Evolutionary conservation across 371 early-diverging fungal species (phyloP), one percentile per base, ranked within the genome.

Genomic region (Mucor velutinosus): DNA sequence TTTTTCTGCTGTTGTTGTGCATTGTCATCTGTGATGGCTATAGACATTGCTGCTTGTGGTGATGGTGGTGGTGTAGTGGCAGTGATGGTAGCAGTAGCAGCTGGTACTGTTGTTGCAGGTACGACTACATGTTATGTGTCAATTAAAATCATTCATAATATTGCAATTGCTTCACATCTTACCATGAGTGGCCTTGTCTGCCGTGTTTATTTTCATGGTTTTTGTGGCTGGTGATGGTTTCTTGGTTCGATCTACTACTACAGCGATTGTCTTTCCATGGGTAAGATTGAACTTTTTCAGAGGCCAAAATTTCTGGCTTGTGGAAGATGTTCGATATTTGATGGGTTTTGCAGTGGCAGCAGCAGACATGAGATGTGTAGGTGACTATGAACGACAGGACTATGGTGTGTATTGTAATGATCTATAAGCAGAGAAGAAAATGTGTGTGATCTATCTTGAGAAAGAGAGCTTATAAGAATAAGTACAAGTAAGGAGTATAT

Each of bases 301-400:
- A 27, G 66, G 71, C 71, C 71, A 71, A n/a, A 73, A 69, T 39
- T 73, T 73, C 56, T 73, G 73, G n/a, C 69, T 51, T 39, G 68
- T 57, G 8, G 71, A 64, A 33, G 67, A 58, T 30, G 64, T 14
- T 64, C 64, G 63, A 23, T 68, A 63, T 49, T 72, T 51, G 19
- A 12, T 73, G 32, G 73, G 29, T 35, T 65, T 65, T 32, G 37
- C 58, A 27, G 63, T 23, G 19, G 61, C 33, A 17, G 62, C 51
- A 23, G 51, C 51, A 51, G 51, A 51, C 51, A 35, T 21, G 15
- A 53, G 17, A 33, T 51, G 17, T 35, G 49, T 30, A 30, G 30
- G 15, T 49, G 49, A 30, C 19, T 49, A 51, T 47, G 32, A 51
- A 27, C 45, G 19, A 19, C 19, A 45, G 8, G 19, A 45, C 6